Conservation (phyloP, 2,329 filamentous ascomycete genomes). For the Penicillium sp. region DNA sequence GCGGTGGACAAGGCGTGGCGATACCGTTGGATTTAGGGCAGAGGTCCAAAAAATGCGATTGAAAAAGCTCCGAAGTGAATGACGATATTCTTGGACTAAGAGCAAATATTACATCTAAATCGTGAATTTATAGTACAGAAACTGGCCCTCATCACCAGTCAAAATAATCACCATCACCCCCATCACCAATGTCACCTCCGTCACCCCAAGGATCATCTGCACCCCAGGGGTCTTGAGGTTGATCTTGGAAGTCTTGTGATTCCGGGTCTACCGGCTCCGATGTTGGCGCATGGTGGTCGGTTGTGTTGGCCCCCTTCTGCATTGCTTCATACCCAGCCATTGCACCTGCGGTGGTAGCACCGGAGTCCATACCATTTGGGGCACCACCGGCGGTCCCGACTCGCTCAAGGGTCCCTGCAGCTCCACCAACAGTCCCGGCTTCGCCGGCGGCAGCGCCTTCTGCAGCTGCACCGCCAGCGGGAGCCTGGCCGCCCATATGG, state of each 20-base stretch:
- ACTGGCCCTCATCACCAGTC: slow-evolving; percentile 24
- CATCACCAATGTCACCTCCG: slow-evolving; percentile 7
- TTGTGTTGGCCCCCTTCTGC: slow-evolving; percentile 52
- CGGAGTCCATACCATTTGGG: slow-evolving; percentile 41
- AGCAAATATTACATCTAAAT: not conserved
- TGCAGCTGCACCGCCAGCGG: slow-evolving; percentile 39
- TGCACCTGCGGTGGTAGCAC: slow-evolving; percentile 54
- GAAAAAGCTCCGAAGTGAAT: not conserved
- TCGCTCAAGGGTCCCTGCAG: slow-evolving; percentile 29
- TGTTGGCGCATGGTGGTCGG: slow-evolving; percentile 20
- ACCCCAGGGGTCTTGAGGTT: slow-evolving; percentile 24
- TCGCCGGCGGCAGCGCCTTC: slow-evolving; percentile 41
- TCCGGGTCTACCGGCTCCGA: slow-evolving; percentile 5
- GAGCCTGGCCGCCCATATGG: slow-evolving; percentile 42
- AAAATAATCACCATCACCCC: slow-evolving; percentile 26
- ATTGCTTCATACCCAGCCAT: slow-evolving; percentile 64
- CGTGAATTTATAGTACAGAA: not conserved
- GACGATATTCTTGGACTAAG: not conserved
- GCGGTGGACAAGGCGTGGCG: slow-evolving; percentile 4
- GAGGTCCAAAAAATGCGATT: not conserved
- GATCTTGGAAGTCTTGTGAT: slow-evolving; percentile 19
- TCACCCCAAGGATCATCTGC: slow-evolving; percentile 20
- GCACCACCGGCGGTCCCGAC: slow-evolving; percentile 44
- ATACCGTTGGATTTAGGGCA: not conserved
- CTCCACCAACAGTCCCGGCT: slow-evolving; percentile 37